These are phyloP conservation scores for Xylariaceae sp. DNA, from an alignment of 2,329 filamentous ascomycete species.

Conservation along the genomic window DNA sequence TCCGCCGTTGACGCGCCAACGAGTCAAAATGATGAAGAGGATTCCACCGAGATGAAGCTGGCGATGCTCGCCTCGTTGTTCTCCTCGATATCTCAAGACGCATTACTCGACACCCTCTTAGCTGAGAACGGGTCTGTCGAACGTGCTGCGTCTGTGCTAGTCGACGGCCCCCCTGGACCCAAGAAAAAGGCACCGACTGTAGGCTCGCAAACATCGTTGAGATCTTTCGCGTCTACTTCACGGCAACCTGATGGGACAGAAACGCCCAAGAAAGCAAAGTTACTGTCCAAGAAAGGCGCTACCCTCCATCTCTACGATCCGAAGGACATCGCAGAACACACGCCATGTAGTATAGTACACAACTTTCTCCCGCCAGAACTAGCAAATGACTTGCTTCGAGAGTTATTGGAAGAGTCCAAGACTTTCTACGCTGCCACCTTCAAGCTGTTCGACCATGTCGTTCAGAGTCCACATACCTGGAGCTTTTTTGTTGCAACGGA, in stretches of 20 bases:
- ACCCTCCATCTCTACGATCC: conserved; percentile 83
- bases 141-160: conserved; percentile 56
- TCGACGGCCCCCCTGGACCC: conserved; percentile 21
- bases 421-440: conserved; percentile 71
- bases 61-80: conserved; percentile 78
- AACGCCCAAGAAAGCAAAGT: conserved; percentile 37
- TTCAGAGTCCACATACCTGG: conserved; percentile 78
- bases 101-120: conserved; percentile 74
- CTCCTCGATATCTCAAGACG: conserved; percentile 58
- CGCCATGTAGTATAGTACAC: conserved; percentile 87
- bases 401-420: conserved; percentile 70
- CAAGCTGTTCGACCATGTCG: conserved; percentile 83
- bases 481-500: conserved; percentile 77
- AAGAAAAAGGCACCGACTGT: conserved; percentile 36
- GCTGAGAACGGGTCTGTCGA: conserved; percentile 74
- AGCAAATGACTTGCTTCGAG: conserved; percentile 69
- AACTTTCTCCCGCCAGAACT: conserved; percentile 74
- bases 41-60: conserved; percentile 83
- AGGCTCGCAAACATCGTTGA: conserved; percentile 62
- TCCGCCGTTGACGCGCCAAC: conserved; percentile 16
- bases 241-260: conserved; percentile 9
- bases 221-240: conserved; percentile 40
- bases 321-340: conserved; percentile 73
- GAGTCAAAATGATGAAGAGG: conserved; percentile 29
- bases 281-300: conserved; percentile 69